Evolutionary conservation across 1,284 basidiomycete species (phyloP), one percentile per base, ranked within the genome.

Genomic region (Rhodofomes roseus): DNA sequence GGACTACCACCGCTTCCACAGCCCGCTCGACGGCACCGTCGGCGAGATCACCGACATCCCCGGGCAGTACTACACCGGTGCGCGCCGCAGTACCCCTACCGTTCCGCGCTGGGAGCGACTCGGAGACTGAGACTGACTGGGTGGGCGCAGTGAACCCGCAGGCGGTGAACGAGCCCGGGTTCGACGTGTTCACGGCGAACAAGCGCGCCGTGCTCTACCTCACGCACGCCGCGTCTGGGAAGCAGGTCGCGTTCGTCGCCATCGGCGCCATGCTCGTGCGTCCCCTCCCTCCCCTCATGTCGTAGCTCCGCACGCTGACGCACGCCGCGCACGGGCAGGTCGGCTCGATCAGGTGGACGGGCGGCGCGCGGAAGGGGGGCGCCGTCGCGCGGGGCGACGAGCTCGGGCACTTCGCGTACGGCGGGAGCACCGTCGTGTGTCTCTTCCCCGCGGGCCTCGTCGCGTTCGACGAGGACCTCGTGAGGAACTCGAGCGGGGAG

Each of bases 1-100:
- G 39, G 93, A 95, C 70, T 95, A 94, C 66, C 92, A 94, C 69
- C 84, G 92, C 23, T 95, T 92, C 80, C 93, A 95, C 67, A 84
- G 83, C 29, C 92, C 92, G 1, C 78, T 89, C 27, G 85, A 89
- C 57, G 89, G 82, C 22, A 79, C 75, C 25, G 65, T 85, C 2
- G 78, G 77, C 20, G 77, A 80, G n/a, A 72, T 80, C 2, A 77
- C 74, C 2, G 75, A 82, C 58, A 76, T 90, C 4, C 73, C 78
- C 0, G 84, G 85, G 2, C 77, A 85, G 60, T 85, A 84, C 63
- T 86, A 82, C 63, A 86, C 84, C 0, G 82, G 81, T 82, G 23
- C 57, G 75, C 9, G 11, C 20, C 36, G 1, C 23, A 23, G 2
- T 39, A 4, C 4, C 12, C 37, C 12, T 39, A 3, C 37, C 37